phyloP scores from a whole-genome alignment of 192 early-diverging fungal genomes.

The Podila verticillata region DNA sequence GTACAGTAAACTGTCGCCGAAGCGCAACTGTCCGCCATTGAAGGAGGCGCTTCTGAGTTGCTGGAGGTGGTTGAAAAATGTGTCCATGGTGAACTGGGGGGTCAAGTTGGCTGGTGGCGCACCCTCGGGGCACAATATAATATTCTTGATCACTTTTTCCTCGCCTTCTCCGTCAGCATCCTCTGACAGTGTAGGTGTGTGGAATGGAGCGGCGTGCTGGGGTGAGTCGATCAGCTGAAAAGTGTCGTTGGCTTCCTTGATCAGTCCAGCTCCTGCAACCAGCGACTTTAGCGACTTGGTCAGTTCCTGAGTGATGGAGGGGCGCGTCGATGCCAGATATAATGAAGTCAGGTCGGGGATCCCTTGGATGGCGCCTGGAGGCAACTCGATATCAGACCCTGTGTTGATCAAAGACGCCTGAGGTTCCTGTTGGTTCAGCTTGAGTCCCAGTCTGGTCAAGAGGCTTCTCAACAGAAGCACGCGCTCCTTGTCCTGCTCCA shows the following conservation, averaged over 20 bases:
- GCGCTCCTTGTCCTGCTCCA: constrained; percentile 59
- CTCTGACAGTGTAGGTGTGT: constrained; percentile 38
- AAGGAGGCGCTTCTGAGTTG: constrained; percentile 47
- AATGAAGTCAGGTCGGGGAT: constrained; percentile 55
- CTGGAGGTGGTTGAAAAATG: constrained; percentile 61
- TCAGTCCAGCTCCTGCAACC: constrained; percentile 17
- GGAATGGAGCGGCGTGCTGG: constrained; percentile 13
- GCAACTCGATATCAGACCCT: constrained; percentile 1
- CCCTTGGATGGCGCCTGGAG: constrained; percentile 26
- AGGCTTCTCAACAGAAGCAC: constrained; percentile 65
- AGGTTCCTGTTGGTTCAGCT: constrained; percentile 38
- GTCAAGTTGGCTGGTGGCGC: constrained; percentile 59
- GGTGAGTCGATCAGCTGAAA: constrained; percentile 42
- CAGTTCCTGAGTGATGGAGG: constrained; percentile 12
- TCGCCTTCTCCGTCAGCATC: constrained; percentile 35
- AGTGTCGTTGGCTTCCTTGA: constrained; percentile 53
- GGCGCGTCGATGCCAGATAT: constrained; percentile 42
- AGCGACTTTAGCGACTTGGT: constrained; percentile 3
- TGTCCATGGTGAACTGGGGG: constrained; percentile 66
- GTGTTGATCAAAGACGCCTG: not conserved
- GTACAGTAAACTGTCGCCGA: constrained; percentile 84
- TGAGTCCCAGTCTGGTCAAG: constrained; percentile 73
- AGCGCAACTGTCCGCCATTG: constrained; percentile 50
- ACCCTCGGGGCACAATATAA: constrained; percentile 53
- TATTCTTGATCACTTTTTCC: constrained; percentile 53